phyloP scores from a whole-genome alignment of 2,329 filamentous ascomycete species.

The Fusarium sp. region DNA sequence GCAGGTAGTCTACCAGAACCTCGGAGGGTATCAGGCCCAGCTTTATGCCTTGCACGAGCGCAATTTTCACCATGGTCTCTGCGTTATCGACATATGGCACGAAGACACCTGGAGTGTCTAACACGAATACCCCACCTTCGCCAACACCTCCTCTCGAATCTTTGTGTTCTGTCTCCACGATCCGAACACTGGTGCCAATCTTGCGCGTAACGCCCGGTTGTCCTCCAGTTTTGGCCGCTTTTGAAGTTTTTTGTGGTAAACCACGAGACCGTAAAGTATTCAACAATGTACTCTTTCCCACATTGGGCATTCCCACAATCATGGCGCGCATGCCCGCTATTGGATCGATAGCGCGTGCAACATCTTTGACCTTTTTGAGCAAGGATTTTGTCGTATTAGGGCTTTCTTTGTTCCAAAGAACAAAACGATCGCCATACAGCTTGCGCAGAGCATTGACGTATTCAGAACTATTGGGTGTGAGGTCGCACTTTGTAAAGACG shows the following conservation, averaged over 20 bases:
- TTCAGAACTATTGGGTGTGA: constrained; percentile 62
- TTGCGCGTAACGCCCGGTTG: constrained; percentile 93
- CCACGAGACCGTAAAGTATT: constrained; percentile 83
- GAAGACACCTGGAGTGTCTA: constrained; percentile 96
- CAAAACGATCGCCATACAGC: constrained; percentile 51
- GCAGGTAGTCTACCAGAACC: constrained; percentile 88
- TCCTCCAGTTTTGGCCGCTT: constrained; percentile 84
- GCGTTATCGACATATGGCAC: constrained; percentile 88
- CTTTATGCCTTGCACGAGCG: constrained; percentile 90
- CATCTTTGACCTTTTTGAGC: constrained; percentile 53
- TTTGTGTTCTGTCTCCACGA: constrained; percentile 62
- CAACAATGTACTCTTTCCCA: constrained; percentile 94
- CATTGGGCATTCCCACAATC: constrained; percentile 97
- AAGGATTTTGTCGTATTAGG: constrained; percentile 54
- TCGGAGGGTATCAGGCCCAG: constrained; percentile 84
- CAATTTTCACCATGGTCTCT: constrained; percentile 94
- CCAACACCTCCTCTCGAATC: constrained; percentile 60
- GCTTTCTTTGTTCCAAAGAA: constrained; percentile 61
- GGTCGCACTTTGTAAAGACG: constrained; percentile 91
- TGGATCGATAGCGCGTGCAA: constrained; percentile 57
- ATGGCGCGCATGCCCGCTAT: constrained; percentile 87
- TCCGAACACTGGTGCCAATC: constrained; percentile 84
- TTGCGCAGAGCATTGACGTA: constrained; percentile 49
- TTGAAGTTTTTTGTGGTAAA: constrained; percentile 60
- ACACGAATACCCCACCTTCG: constrained; percentile 77